phyloP scores from a whole-genome alignment of 495 filamentous ascomycete species.

The Penicillium cinerascens region DNA sequence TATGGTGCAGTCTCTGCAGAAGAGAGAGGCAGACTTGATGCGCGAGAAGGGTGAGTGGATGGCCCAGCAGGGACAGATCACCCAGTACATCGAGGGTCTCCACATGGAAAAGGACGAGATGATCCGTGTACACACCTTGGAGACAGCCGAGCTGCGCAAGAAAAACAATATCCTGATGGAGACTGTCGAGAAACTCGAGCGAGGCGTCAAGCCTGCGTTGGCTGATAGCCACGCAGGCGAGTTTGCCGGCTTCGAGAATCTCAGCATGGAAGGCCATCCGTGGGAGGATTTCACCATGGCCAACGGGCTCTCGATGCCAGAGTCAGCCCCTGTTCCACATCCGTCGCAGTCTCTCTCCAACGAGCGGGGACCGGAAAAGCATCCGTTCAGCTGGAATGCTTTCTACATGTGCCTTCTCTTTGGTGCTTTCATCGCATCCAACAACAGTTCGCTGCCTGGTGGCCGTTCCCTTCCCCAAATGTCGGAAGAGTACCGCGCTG shows the following conservation, averaged over 20 bases:
- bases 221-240: slow-evolving; percentile 61
- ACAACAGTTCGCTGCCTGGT: slow-evolving; percentile 58
- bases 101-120: slow-evolving; percentile 89
- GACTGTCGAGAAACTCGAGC: slow-evolving; percentile 75
- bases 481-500: slow-evolving; percentile 88
- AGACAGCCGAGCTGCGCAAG: slow-evolving; percentile 93
- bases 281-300: slow-evolving; percentile 82
- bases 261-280: slow-evolving; percentile 69
- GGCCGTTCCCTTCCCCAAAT: slow-evolving; percentile 69
- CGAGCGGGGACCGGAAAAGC: slow-evolving; percentile 60
- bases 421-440: slow-evolving; percentile 93
- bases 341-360: slow-evolving; percentile 20
- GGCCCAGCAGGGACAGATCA: slow-evolving; percentile 64
- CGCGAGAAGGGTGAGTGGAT: slow-evolving; percentile 65
- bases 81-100: slow-evolving; percentile 70
- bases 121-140: slow-evolving; percentile 82
- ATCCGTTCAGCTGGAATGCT: slow-evolving; percentile 56
- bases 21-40: slow-evolving; percentile 58
- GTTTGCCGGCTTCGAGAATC: slow-evolving; percentile 75
- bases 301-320: slow-evolving; percentile 48
- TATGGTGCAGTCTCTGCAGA: slow-evolving; percentile 55
- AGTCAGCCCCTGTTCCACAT: slow-evolving; percentile 35
- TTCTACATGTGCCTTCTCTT: slow-evolving; percentile 85
- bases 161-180: slow-evolving; percentile 87
- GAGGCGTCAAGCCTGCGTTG: slow-evolving; percentile 56